These are phyloP conservation scores for Scutellaria baicalensis DNA, from an alignment of 257 asterid species.

Conservation along the genomic window DNA sequence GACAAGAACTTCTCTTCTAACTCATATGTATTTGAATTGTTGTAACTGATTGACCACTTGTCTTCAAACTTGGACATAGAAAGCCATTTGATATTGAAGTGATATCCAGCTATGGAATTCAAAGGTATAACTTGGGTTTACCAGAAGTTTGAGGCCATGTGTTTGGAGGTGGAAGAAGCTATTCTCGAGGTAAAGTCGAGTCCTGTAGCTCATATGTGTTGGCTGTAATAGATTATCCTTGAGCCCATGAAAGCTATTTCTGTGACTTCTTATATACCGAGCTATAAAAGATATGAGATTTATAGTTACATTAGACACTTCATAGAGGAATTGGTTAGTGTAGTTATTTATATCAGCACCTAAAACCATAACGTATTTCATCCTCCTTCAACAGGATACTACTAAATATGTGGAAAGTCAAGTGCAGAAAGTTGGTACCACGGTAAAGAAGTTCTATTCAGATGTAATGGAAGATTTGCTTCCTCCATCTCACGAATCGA, in stretches of 20 bases:
- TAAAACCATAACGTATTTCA: background rate
- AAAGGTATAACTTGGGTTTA: constrained; percentile 77
- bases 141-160: constrained; percentile 74
- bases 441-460: constrained; percentile 70
- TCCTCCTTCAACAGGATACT: constrained; percentile 48
- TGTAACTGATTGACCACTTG: constrained; percentile 4
- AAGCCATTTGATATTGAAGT: background rate
- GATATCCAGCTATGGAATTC: constrained; percentile 41
- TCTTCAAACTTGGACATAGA: background rate
- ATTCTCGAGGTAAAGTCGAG: constrained; percentile 52
- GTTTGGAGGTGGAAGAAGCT: constrained; percentile 81
- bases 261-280: background rate
- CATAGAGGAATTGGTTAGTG: background rate
- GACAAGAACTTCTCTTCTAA: background rate
- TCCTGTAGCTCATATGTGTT: background rate
- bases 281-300: background rate
- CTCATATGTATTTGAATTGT: background rate
- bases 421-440: constrained; percentile 69
- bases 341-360: no score
- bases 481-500: constrained; percentile 41
- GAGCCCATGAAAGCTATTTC: background rate
- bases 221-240: background rate
- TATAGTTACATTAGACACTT: background rate
- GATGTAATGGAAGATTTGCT: constrained; percentile 68
- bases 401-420: constrained; percentile 75